Evolutionary conservation across 768 basidiomycete species (phyloP), one percentile per base, ranked within the genome.

Genomic region (Cubamyces lactineus): DNA sequence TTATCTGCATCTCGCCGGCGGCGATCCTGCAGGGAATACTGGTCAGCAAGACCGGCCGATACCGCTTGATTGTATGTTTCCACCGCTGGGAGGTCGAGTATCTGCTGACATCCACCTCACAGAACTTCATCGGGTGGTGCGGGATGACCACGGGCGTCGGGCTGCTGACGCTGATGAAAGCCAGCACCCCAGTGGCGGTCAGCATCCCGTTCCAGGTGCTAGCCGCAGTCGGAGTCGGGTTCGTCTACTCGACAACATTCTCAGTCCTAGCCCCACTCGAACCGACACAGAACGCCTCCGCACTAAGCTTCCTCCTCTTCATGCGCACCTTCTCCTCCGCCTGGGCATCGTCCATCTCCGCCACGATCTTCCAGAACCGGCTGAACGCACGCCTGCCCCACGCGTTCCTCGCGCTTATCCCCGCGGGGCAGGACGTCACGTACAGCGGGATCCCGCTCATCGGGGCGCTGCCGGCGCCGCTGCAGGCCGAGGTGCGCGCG

Each of bases 281-380:
- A 7, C 63, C 75, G 21, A 57, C 68, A 12, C 66, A 69, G 19
- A 75, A 72, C 43, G 77, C 78, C 17, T 67, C 70, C 5, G 76
- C 79, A 8, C 68, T 79, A 21, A 66, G 72, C 2, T 71, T 74
- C 67, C 70, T 70, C 63, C 64, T 61, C 11, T 73, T 73, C 63
- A 57, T 64, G 19, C 65, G 73, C n/a, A 57, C 57, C 23, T 71
- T 72, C 50, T 61, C 62, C 0, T 64, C 66, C 38, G 73, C 71
- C 9, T 74, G 76, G 68, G 78, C 77, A 12, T 71, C 79, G 53
- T 68, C 73, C 15, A 71, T 80, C 47, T 76, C 76, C 1, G 69
- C 71, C 4, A 72, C 75, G 0, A 63, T 79, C 49, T 66, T 80
- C 11, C 75, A 77, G 57, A 80, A 80, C 64, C 56, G 74, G 48